Percentiles rank a stretch among this genome's conserved stretches.
phyloP scores from a whole-genome alignment of 306 rosid species.

The Cucumis melo region DNA sequence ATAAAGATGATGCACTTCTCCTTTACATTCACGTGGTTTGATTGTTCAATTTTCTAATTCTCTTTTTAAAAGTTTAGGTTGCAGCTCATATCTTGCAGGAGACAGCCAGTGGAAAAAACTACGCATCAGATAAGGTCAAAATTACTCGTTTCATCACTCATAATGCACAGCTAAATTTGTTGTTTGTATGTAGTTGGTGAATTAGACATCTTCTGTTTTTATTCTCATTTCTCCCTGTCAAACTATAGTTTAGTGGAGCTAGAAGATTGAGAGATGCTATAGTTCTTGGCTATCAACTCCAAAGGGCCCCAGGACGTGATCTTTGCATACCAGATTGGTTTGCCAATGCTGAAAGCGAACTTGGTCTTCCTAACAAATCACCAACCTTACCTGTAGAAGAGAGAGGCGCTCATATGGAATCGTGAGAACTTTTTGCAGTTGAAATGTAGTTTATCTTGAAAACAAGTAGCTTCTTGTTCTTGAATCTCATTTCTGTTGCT shows the following conservation, averaged over 20 bases:
- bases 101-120: constrained; percentile 84
- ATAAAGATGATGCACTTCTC: not conserved
- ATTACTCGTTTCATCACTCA: not conserved
- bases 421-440: constrained; percentile 37
- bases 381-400: constrained; percentile 26
- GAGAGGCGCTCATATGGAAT: constrained; percentile 18
- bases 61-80: constrained; percentile 36
- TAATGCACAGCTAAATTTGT: not conserved
- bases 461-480: not conserved
- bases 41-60: not conserved
- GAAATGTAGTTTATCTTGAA: not conserved
- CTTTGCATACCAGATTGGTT: constrained; percentile 87
- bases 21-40: not conserved
- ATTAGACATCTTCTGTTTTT: not conserved
- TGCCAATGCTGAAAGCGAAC: constrained; percentile 71
- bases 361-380: constrained; percentile 33
- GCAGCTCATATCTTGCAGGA: constrained; percentile 94
- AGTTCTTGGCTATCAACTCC: constrained; percentile 97
- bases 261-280: constrained; percentile 95
- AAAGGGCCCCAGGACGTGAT: constrained; percentile 85
- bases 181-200: not conserved
- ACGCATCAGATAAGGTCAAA: constrained; percentile 80
- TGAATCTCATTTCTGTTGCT: not conserved
- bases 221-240: not conserved
- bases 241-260: constrained; percentile 79